A percentile compares a stretch with the other conserved stretches of the same genome.
These are phyloP conservation scores for Candolleomyces efflorescens DNA, from an alignment of 768 basidiomycete species.

Conservation along the genomic window DNA sequence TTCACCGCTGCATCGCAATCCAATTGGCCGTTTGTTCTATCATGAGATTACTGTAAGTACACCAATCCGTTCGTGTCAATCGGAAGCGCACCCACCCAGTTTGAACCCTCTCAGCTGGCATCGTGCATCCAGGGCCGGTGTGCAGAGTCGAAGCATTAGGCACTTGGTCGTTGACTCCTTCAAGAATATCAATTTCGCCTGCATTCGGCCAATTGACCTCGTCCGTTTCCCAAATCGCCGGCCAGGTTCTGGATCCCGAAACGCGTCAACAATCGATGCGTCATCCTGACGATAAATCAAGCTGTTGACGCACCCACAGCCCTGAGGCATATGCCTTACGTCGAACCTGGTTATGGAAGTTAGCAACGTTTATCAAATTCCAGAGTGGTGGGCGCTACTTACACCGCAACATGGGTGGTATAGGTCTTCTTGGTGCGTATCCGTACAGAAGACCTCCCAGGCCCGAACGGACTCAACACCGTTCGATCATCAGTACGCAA, in stretches of 20 bases:
- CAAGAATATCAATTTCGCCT: constrained; percentile 37
- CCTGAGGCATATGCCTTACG: constrained; percentile 33
- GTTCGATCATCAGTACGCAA: constrained; percentile 49
- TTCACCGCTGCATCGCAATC: constrained; percentile 20
- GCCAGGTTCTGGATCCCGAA: constrained; percentile 30
- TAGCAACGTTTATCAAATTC: background rate
- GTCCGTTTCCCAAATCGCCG: constrained; percentile 54
- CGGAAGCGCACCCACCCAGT: constrained; percentile 34
- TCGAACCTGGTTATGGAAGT: constrained; percentile 24
- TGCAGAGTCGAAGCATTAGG: constrained; percentile 34
- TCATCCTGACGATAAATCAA: background rate
- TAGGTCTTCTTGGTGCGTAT: constrained; percentile 48
- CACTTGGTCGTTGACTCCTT: constrained; percentile 34
- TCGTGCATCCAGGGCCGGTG: constrained; percentile 29
- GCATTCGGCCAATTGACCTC: constrained; percentile 46
- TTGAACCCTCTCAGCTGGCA: constrained; percentile 27
- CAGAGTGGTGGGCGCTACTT: background rate
- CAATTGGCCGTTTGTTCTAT: too few species aligned
- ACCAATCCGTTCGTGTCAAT: too few species aligned
- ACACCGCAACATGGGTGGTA: constrained; percentile 52
- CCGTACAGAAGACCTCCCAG: constrained; percentile 52
- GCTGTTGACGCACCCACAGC: constrained; percentile 25
- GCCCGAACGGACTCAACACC: constrained; percentile 38
- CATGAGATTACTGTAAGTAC: too few species aligned
- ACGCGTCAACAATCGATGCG: background rate